phyloP scores from a whole-genome alignment of 306 rosid genomes.

The Rosa persica region DNA sequence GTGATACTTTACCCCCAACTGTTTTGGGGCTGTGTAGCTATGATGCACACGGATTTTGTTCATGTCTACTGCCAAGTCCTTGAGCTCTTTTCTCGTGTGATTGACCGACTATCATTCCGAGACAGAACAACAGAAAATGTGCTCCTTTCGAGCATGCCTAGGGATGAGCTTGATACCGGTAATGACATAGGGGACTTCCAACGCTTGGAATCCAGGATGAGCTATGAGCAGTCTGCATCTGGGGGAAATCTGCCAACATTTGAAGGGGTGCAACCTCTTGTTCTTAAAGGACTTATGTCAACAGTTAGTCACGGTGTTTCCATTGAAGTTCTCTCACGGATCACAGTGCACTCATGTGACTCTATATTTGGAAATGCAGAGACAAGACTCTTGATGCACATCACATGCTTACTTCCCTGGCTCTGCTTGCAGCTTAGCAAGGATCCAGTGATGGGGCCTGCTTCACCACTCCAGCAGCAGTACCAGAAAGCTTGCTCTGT shows the following conservation, averaged over 20 bases:
- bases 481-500: constrained; percentile 92
- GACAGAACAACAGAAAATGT: constrained; percentile 98
- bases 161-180: constrained; percentile 69
- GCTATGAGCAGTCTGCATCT: constrained; percentile 65
- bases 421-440: constrained; percentile 91
- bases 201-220: constrained; percentile 75
- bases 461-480: constrained; percentile 88
- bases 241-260: constrained; percentile 81
- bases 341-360: constrained; percentile 92
- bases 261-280: constrained; percentile 99
- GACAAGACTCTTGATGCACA: constrained; percentile 97
- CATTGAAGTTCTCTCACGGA: constrained; percentile 88
- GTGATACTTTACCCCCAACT: constrained; percentile 98
- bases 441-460: constrained; percentile 71
- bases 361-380: constrained; percentile 93
- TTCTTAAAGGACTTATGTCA: constrained; percentile 93
- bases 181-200: constrained; percentile 70
- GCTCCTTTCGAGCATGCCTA: constrained; percentile 98
- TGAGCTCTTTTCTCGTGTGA: constrained; percentile 93
- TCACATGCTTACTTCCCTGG: constrained; percentile 98
- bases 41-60: constrained; percentile 99
- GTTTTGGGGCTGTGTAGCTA: constrained; percentile 99
- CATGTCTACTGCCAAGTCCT: constrained; percentile 98
- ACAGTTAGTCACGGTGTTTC: constrained; percentile 89
- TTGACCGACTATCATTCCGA: constrained; percentile 88